Base-by-base conservation (phyloP, 2,329 filamentous ascomycete genomes). In the Cadophora malorum region DNA sequence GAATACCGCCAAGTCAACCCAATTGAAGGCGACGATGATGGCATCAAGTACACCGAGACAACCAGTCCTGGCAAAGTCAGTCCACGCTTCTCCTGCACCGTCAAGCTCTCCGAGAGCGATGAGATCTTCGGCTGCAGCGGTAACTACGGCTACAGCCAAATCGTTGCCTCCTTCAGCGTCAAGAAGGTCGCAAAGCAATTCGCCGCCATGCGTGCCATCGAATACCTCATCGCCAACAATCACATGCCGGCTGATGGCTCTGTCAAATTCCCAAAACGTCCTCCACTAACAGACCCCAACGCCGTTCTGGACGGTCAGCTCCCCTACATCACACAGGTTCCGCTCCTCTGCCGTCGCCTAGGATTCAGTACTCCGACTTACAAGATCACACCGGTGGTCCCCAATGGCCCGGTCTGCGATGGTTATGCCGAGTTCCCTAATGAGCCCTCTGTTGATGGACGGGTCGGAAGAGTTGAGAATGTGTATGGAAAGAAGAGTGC, bases 401-500 rank as follows among this genome's bases (percentile, higher is more conserved):
- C 67, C 0, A 67, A 69, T 14, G 59, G 50, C 3, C 52, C 74
- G 1, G 14, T 77, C 3, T 78, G 71, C 28, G 61, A 70, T 21
- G 74, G 69, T 0, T 74, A 73, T 58, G 76, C 76, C 1, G 69
- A 77, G 64, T 78, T 78, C 52, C 67, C 65, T 12, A 65, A 63
- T 3, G 73, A 77, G 53, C 71, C 71, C 1, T 70, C 72, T 9
- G 73, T 80, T 4, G 71, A 73, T 3, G 78, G 78, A 0, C 76
- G 78, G 3, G 72, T 85, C 21, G 83, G 81, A 28, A 74, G 80
- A 64, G 79, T 83, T 1, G 68, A 75, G 0, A 76, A 80, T 64
- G 75, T 85, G 0, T 81, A 76, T 69, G 84, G 84, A 2, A 82
- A 81, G 78, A 84, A 83, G 75, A 81, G 78, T 59, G 83, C 83